A percentile compares a stretch with the other conserved stretches of the same genome.
Evolutionary conservation across 2,329 filamentous ascomycete genomes (phyloP).

Genomic region (Sporothrix curviconia): DNA sequence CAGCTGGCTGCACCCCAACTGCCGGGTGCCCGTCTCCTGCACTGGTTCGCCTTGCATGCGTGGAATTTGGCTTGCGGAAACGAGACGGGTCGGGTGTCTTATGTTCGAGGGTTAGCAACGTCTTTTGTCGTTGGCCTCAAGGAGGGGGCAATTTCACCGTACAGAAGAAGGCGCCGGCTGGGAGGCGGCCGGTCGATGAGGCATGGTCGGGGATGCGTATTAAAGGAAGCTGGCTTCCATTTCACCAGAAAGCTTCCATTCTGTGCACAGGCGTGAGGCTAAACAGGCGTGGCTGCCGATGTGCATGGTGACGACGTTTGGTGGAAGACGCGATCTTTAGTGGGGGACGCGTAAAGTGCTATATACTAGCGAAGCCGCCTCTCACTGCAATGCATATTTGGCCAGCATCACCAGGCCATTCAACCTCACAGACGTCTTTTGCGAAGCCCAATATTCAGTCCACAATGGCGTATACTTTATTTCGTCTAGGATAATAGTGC

Average conservation of each 20-base stretch:
- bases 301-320: background rate
- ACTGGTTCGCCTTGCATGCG: no score
- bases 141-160: background rate
- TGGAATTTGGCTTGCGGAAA: background rate
- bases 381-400: no score
- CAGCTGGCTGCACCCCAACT: no score
- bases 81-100: conserved; percentile 7
- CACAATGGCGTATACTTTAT: background rate
- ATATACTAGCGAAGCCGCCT: no score
- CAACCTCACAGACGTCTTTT: background rate
- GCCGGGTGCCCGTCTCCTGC: no score
- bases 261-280: no score
- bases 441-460: background rate
- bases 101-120: background rate
- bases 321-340: background rate
- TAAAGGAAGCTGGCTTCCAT: no score
- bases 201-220: no score
- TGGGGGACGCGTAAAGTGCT: background rate
- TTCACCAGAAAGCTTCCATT: no score
- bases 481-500: no score
- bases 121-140: background rate
- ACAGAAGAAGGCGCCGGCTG: conserved; percentile 8
- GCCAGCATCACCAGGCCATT: background rate
- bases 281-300: background rate
- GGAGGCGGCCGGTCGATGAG: background rate